Evolutionary conservation across 192 early-diverging fungal species (phyloP), one percentile per base, ranked within the genome.

Genomic region (Geranomyces michiganensis): DNA sequence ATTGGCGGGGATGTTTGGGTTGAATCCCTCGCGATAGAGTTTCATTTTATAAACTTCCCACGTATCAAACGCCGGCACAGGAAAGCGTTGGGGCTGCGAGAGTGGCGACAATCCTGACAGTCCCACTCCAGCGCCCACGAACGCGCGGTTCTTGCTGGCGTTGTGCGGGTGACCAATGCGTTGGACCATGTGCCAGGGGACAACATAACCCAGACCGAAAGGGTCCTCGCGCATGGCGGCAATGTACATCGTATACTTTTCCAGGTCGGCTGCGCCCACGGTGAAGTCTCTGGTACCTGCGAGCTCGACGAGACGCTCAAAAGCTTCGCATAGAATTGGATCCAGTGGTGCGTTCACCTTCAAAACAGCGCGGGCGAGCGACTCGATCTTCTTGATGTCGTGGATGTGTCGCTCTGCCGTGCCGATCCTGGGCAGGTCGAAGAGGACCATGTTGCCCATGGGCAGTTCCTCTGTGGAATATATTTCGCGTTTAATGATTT

Each of bases 231-330:
- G 68, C 27, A 59, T 62, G 47, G 56, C 70, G 33, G 71, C 75
- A 44, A 76, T 29, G 22, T 65, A 30, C 9, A 41, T 21, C 8
- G 75, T 45, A 56, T 78, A 79, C 12, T 78, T 70, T 21, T 68
- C 66, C 29, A 79, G 49, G 41, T 51, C 32, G 6, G 75, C 61
- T 27, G 61, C 68, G 29, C 64, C 63, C 24, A 56, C 58, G 30
- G 69, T 31, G 56, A 79, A 79, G 19, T 79, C 78, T 21, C 66
- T 21, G 26, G 75, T 66, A 21, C 78, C 78, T 14, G 78, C 78
- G 4, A 79, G 62, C 15, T 79, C 78, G 33, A 76, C 78, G 24
- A 79, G 67, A 13, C 68, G 55, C 46, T 79, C 68, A 45, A 79
- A 78, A 6, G 64, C 62, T 51, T 77, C 76, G 66, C 64, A 63